Evolutionary conservation across 2,329 filamentous ascomycete genomes (phyloP), one percentile per base, ranked within the genome.

Genomic region (Pseudopithomyces chartarum): DNA sequence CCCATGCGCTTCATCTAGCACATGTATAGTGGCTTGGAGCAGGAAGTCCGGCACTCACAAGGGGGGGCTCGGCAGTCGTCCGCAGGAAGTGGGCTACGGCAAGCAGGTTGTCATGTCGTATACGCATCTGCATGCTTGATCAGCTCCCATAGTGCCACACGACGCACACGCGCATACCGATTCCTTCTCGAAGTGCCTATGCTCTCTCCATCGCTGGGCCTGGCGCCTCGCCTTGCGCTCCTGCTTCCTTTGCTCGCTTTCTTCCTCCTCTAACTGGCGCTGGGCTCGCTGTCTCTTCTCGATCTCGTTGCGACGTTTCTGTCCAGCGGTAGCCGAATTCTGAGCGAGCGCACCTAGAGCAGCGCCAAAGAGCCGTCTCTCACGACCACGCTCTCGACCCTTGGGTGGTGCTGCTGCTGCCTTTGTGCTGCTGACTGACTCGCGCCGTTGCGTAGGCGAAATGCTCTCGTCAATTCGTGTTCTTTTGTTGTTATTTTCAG

Each of bases 351-450:
- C 91, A 73, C 84, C 90, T 57, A 95, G 80, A 55, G 96, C 79
- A 34, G 89, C 90, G 59, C 94, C 93, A 71, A 97, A 97, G 58
- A 98, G 82, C 52, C 94, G 85, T 75, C 90, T 89, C 20, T 91
- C 90, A 36, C 94, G 89, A 73, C 90, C 92, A 75, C 88, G 91
- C 73, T 98, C 94, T 68, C 69, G 62, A 34, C 67, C 56, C 39
- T 96, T 90, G 55, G 87, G 80, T 34, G 61, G 58, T 38, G 65
- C 58, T 7, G 56, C 56, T 26, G 81, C 78, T 50, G 82, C 77
- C 54, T 64, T 63, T 54, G 66, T 54, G 43, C 65, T 66, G 57
- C 62, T 63, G 34, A 53, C 48, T 13, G 68, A 57, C 22, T 55
- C 54, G 55, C 57, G 66, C 60, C 60, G 49, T n/a, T 71, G 65